Percentiles rank a stretch among this genome's conserved stretches.
Conservation (phyloP, 306 rosid species). For the Pterocarpus santalinus region DNA sequence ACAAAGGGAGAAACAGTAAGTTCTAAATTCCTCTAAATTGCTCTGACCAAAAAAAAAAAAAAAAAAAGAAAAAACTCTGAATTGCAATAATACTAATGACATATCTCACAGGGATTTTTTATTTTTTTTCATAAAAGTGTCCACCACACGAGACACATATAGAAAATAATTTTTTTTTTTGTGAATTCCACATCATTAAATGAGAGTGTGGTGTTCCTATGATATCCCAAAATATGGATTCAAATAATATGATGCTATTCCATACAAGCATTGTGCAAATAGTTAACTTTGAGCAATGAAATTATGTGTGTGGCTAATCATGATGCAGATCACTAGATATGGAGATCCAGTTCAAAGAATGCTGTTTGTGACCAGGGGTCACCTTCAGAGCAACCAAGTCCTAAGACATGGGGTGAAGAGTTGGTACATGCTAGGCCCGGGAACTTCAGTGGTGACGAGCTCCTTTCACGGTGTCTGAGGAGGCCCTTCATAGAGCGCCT, state of each 20-base stretch:
- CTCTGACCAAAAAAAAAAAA: background rate
- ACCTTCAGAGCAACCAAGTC: conserved; percentile 84
- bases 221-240: too few species aligned
- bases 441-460: conserved; percentile 91
- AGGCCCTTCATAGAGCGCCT: conserved; percentile 81
- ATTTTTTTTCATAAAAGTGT: too few species aligned
- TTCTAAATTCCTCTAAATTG: background rate
- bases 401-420: conserved; percentile 54
- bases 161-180: too few species aligned
- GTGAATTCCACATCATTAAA: too few species aligned
- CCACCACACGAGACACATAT: too few species aligned
- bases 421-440: conserved; percentile 97
- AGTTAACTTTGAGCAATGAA: background rate
- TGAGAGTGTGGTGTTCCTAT: too few species aligned
- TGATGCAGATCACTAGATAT: conserved; percentile 71
- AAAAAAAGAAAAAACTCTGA: background rate
- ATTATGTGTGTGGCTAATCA: background rate
- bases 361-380: conserved; percentile 92
- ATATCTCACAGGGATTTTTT: background rate
- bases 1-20: conserved; percentile 94
- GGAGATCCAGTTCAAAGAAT: conserved; percentile 95
- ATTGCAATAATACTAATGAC: too few species aligned
- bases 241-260: too few species aligned
- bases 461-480: conserved; percentile 89
- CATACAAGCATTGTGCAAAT: background rate